Base-by-base conservation (phyloP, 2,329 filamentous ascomycete species). In the Penicillium thymicola region DNA sequence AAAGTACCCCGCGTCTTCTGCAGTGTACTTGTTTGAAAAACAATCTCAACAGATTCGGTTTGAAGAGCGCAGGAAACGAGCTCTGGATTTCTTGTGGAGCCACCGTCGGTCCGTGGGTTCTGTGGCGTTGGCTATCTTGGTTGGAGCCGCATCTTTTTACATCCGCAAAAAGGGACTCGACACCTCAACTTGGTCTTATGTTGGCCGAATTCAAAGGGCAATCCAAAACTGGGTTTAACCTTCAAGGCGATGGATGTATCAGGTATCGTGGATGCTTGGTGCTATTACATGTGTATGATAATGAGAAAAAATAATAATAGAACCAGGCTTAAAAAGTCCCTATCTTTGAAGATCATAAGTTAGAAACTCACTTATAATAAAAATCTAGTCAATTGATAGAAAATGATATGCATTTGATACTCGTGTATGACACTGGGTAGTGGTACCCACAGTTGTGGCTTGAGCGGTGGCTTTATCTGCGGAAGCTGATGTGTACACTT, bases 21-120 rank as follows among this genome's bases (percentile, higher is more conserved):
- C 90, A 2, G 78, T 86, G 59, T 71, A 68, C 5, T 82, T 87
- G 58, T 93, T 97, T 65, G 76, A 84, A 38, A 80, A 80, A 61
- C 93, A 97, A 71, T 85, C 85, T 4, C 79, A 78, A 54, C 87
- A 96, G 66, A 76, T 97, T n/a, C 76, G 79, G 54, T 83, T 86
- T 72, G 79, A 83, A 49, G 87, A 95, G 68, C 74, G 76, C 36
- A 76, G 79, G 32, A 75, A 85, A 58, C 79, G 79, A 62, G 70
- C 81, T 11, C 62, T 81, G 28, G 76, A 76, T 45, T 72, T 80
- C 27, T 64, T 88, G 25, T 86, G 84, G 83, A 78, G 77, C 61
- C 88, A 94, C 73, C 82, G 89, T 50, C 80, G 82, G 58, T 85
- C 89, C 0, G 82, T 83, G 42, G 78, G 82, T 16, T 82, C 83